These are phyloP conservation scores for Otatea glauca DNA, from an alignment of 176 grass and related monocot genomes.

Conservation along the genomic window DNA sequence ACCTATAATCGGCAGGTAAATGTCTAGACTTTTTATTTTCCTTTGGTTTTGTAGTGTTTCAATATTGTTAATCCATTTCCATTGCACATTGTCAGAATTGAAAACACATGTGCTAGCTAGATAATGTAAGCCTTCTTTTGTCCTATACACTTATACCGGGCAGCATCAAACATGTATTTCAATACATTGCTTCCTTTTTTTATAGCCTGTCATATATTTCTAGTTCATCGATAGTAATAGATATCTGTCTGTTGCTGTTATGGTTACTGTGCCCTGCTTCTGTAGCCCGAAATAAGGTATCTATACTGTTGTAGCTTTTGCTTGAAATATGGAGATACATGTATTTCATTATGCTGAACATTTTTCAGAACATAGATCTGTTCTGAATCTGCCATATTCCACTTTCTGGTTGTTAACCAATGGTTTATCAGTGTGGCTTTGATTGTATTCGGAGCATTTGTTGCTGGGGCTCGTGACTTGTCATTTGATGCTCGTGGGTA, in stretches of 20 bases:
- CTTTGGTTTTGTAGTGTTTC: conserved; percentile 2
- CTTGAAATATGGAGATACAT: not conserved
- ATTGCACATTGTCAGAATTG: not conserved
- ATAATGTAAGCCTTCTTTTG: not conserved
- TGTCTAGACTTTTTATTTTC: conserved; percentile 28
- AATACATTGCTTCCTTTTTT: not conserved
- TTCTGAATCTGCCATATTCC: conserved; percentile 42
- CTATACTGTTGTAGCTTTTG: conserved; percentile 2
- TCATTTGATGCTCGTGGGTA: conserved; percentile 94
- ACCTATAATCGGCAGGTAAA: conserved; percentile 88
- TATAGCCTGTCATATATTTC: not conserved
- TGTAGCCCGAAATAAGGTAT: conserved; percentile 10
- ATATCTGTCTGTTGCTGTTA: not conserved
- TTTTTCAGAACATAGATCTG: not conserved
- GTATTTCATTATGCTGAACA: not conserved
- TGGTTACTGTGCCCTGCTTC: not conserved
- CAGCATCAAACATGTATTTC: not conserved
- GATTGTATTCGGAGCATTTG: conserved; percentile 93
- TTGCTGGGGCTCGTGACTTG: conserved; percentile 91
- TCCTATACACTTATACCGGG: not conserved
- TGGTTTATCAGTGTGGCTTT: conserved; percentile 86
- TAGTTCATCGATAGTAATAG: conserved; percentile 19
- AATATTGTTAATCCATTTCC: conserved; percentile 1
- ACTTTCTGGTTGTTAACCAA: conserved; percentile 53
- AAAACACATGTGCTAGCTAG: not conserved